phyloP scores from a whole-genome alignment of 2,329 filamentous ascomycete genomes.

The Sporothrix schenckii region DNA sequence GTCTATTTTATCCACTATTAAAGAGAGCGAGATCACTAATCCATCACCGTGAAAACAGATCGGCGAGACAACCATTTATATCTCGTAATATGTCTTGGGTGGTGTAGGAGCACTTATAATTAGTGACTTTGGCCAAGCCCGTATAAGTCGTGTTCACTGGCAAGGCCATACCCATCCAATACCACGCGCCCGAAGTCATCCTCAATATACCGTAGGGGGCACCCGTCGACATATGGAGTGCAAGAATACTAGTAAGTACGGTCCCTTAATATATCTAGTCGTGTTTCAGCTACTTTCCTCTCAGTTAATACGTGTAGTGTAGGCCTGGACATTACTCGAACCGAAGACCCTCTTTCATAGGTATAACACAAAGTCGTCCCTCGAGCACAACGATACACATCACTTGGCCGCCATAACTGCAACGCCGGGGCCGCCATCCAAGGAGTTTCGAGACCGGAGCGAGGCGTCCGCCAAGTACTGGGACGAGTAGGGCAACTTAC shows the following conservation, averaged over 20 bases:
- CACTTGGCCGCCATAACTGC: conserved; percentile 41
- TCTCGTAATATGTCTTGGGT: conserved; percentile 43
- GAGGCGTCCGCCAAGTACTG: conserved; percentile 39
- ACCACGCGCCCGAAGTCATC: conserved; percentile 46
- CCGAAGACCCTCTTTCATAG: conserved; percentile 36
- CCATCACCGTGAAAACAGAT: neutral
- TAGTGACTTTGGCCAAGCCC: conserved; percentile 46
- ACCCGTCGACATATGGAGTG: conserved; percentile 45
- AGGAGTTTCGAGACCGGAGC: conserved; percentile 37
- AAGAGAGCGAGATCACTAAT: neutral
- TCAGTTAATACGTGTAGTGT: conserved; percentile 22
- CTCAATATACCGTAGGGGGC: conserved; percentile 44
- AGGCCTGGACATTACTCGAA: conserved; percentile 40
- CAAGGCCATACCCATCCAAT: conserved; percentile 41
- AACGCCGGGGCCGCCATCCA: conserved; percentile 40
- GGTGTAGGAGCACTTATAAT: conserved; percentile 42
- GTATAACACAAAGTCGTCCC: conserved; percentile 32
- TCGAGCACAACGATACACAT: conserved; percentile 39
- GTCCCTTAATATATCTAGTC: too few relatives aligned
- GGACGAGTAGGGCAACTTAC: conserved; percentile 29
- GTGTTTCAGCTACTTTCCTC: too few relatives aligned
- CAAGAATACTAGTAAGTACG: conserved; percentile 42
- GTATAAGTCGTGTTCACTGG: conserved; percentile 37
- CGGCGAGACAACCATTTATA: conserved; percentile 38
- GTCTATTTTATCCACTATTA: neutral